These are phyloP conservation scores for Iberis pinnata DNA, from an alignment of 345 rosid species.

Conservation along the genomic window DNA sequence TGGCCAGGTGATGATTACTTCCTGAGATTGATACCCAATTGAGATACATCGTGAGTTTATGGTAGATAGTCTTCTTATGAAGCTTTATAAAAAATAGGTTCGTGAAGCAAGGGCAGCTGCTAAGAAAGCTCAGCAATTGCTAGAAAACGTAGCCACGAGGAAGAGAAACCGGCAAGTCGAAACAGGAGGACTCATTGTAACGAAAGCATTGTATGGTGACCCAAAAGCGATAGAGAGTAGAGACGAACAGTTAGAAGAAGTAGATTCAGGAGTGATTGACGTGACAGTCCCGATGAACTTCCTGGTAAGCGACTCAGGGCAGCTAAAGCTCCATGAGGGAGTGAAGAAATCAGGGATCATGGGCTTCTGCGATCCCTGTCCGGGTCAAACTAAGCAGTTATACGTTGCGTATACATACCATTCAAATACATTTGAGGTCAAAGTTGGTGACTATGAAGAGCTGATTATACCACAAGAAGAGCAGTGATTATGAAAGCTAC, in stretches of 20 bases:
- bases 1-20: conserved; percentile 50
- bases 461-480: conserved; percentile 58
- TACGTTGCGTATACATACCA: conserved; percentile 54
- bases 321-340: conserved; percentile 88
- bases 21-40: neutral
- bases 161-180: conserved; percentile 67
- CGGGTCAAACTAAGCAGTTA: conserved; percentile 70
- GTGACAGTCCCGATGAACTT: conserved; percentile 88
- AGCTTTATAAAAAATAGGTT: conserved; percentile 38
- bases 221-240: conserved; percentile 47
- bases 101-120: conserved; percentile 64
- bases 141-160: conserved; percentile 71
- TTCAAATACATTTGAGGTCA: conserved; percentile 45
- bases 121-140: conserved; percentile 69
- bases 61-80: neutral
- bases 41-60: neutral
- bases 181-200: conserved; percentile 65
- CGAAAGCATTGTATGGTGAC: conserved; percentile 67
- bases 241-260: conserved; percentile 36
- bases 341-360: conserved; percentile 89
- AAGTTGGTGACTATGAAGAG: conserved; percentile 63
- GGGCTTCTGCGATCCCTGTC: conserved; percentile 98
- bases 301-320: conserved; percentile 71
- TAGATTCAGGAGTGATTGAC: conserved; percentile 51
- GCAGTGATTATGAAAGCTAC: conserved; percentile 35